Evolutionary conservation across 2,329 filamentous ascomycete species (phyloP), one percentile per base, ranked within the genome.

Genomic region (Pseudogymnoascus sp.): DNA sequence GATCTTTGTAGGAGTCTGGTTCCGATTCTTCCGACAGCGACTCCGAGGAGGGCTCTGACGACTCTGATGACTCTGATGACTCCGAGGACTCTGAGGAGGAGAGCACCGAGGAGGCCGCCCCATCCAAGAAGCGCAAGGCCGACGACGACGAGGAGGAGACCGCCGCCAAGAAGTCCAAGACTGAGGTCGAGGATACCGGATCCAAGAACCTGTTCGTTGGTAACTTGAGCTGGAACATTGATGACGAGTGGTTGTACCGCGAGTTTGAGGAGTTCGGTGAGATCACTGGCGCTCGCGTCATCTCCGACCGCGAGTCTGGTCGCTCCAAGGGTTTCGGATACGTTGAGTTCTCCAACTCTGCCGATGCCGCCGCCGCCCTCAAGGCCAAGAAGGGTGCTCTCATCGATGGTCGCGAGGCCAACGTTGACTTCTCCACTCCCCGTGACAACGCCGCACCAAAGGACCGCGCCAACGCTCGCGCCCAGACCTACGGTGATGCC

Each of bases 301-400:
- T 90, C 71, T 87, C 81, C 68, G 85, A 89, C 74, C 81, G 82
- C 67, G 83, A 82, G 39, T 79, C 78, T 72, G 85, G 85, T 67
- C 82, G 85, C 69, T 87, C 86, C 71, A 88, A 87, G 77, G 87
- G 85, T 64, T 90, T 88, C 73, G 87, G 87, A 62, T 90, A 89
- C 71, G 85, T 90, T 67, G 87, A 90, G 74, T 90, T 85, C 74
- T 76, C 76, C 71, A 80, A 78, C 65, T 76, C 79, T 66, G 78
- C 78, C 35, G 79, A 83, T 72, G 86, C 86, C 43, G 80, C 80
- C 64, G 83, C 82, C 69, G 87, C 87, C 66, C 79, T 84, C 67
- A 79, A 80, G 64, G 82, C 79, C 66, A 88, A 85, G 82, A 81
- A 86, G 70, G 84, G 81, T 67, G 72, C 78, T 62, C 79, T 86